A percentile compares a stretch with the other conserved stretches of the same genome.
These are phyloP conservation scores for Neocallimastix lanati DNA, from an alignment of 192 early-diverging fungal genomes.

Conservation along the genomic window DNA sequence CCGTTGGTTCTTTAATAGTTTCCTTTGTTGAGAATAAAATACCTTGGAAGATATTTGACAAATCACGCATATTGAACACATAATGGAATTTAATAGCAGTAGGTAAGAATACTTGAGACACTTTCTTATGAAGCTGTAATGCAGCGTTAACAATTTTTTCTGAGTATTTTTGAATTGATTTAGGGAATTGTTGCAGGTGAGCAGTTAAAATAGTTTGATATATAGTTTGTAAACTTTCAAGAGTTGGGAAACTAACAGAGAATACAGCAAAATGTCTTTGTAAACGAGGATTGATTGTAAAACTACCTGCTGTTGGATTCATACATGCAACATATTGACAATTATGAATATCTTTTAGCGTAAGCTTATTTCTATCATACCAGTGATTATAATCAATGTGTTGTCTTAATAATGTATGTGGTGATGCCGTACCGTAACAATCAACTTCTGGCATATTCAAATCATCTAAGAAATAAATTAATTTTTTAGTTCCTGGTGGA, in stretches of 20 bases:
- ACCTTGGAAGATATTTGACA: slow-evolving; percentile 45
- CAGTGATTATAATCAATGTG: slow-evolving; percentile 42
- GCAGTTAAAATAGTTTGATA: slow-evolving; percentile 31
- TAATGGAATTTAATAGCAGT: slow-evolving; percentile 49
- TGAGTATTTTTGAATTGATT: slow-evolving; percentile 23
- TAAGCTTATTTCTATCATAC: slow-evolving; percentile 44
- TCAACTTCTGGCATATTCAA: slow-evolving; percentile 53
- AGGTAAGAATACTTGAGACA: slow-evolving; percentile 28
- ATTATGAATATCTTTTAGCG: slow-evolving; percentile 48
- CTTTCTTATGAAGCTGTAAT: slow-evolving; percentile 36
- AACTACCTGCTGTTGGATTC: slow-evolving; percentile 47
- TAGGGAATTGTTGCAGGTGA: slow-evolving; percentile 35
- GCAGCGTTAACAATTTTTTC: slow-evolving; percentile 34
- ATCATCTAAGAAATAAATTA: slow-evolving; percentile 49
- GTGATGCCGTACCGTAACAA: slow-evolving; percentile 43
- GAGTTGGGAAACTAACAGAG: slow-evolving; percentile 38
- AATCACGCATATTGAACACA: slow-evolving; percentile 41
- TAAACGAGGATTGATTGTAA: slow-evolving; percentile 31
- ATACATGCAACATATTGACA: slow-evolving; percentile 48
- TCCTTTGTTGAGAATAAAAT: slow-evolving; percentile 39
- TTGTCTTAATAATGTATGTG: slow-evolving; percentile 40
- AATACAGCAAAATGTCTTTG: slow-evolving; percentile 44
- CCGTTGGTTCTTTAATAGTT: slow-evolving; percentile 31
- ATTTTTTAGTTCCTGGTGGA: slow-evolving; percentile 38
- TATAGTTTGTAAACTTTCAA: slow-evolving; percentile 35